phyloP scores from a whole-genome alignment of 179 eudicot species.

The Actinidia arguta region DNA sequence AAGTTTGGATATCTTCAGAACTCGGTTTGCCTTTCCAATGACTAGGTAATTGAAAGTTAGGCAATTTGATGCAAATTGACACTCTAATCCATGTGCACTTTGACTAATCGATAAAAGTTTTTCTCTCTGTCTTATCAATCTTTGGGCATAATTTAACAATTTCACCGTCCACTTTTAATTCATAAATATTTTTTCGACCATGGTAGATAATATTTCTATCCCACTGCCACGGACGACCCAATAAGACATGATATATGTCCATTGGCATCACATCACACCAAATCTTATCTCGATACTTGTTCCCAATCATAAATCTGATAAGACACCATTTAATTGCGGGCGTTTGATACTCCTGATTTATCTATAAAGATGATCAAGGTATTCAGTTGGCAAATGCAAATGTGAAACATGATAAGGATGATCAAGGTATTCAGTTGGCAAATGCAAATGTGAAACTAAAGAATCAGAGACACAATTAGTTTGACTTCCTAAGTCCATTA shows the following conservation, averaged over 20 bases:
- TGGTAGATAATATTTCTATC: background rate
- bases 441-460: too few species aligned
- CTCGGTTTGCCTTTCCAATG: too few species aligned
- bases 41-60: too few species aligned
- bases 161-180: background rate
- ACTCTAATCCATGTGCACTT: too few species aligned
- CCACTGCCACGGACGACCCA: background rate
- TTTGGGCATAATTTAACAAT: background rate
- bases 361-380: too few species aligned
- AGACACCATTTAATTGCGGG: background rate
- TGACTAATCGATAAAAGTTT: background rate
- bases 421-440: too few species aligned
- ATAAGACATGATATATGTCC: background rate
- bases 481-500: too few species aligned
- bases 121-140: background rate
- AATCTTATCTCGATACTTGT: background rate
- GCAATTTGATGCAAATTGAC: too few species aligned
- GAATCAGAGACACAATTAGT: too few species aligned
- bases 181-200: background rate
- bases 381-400: too few species aligned
- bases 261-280: background rate
- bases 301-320: background rate
- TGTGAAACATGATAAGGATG: too few species aligned
- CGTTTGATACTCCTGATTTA: background rate
- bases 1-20: too few species aligned